phyloP scores from a whole-genome alignment of 768 basidiomycete species.

The Mycena rosella region DNA sequence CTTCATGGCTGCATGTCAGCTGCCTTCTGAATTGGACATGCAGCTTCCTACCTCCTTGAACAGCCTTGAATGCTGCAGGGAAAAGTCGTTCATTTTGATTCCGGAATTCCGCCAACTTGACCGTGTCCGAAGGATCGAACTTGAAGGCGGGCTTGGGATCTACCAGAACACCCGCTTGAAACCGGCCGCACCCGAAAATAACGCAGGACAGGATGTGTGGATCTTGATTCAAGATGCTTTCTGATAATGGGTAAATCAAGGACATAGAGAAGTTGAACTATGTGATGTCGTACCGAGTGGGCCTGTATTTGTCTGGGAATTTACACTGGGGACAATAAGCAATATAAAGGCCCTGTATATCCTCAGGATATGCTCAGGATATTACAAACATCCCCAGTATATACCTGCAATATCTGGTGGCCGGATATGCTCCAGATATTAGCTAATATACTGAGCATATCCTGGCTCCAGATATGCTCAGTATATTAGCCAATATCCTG shows the following conservation, averaged over 20 bases:
- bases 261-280: too few species aligned
- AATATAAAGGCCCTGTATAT: too few species aligned
- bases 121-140: slow-evolving; percentile 49
- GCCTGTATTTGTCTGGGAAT: slow-evolving; percentile 23
- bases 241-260: neutral
- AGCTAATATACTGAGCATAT: too few species aligned
- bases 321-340: too few species aligned
- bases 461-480: too few species aligned
- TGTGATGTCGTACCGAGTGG: slow-evolving; percentile 20
- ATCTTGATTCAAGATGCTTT: slow-evolving; percentile 49
- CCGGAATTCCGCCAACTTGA: slow-evolving; percentile 46
- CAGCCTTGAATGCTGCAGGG: slow-evolving; percentile 58
- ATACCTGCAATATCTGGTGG: too few species aligned
- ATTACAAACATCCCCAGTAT: too few species aligned
- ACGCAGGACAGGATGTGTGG: slow-evolving; percentile 47
- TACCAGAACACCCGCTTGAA: slow-evolving; percentile 56
- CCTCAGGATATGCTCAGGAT: too few species aligned
- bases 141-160: slow-evolving; percentile 45
- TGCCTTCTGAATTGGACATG: neutral
- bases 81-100: slow-evolving; percentile 54
- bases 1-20: slow-evolving; percentile 36
- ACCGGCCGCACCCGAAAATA: slow-evolving; percentile 57
- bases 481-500: too few species aligned
- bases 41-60: slow-evolving; percentile 54
- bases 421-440: too few species aligned